Evolutionary conservation across 805 yeast genomes (phyloP).

Genomic region (Wickerhamiella cacticola): DNA sequence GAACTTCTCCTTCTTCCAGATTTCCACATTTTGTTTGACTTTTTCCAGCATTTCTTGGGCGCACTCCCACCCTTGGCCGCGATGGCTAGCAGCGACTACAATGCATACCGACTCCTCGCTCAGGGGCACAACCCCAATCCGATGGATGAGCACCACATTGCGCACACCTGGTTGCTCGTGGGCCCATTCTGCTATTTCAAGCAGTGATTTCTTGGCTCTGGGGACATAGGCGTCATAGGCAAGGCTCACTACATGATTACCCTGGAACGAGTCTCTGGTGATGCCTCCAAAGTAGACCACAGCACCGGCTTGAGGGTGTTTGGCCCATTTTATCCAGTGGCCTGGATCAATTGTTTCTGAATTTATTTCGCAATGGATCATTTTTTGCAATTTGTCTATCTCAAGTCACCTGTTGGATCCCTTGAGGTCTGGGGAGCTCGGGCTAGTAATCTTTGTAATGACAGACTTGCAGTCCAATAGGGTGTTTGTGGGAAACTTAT

Average conservation of each 20-base stretch:
- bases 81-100: slow-evolving; percentile 36
- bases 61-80: slow-evolving; percentile 39
- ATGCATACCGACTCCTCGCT: slow-evolving; percentile 37
- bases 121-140: slow-evolving; percentile 39
- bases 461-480: slow-evolving; percentile 25
- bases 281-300: slow-evolving; percentile 40
- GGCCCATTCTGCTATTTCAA: slow-evolving; percentile 30
- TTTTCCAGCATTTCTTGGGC: slow-evolving; percentile 36
- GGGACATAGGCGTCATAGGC: slow-evolving; percentile 38
- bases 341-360: slow-evolving; percentile 16
- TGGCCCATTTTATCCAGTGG: slow-evolving; percentile 31
- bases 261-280: slow-evolving; percentile 36
- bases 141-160: slow-evolving; percentile 34
- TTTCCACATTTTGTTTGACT: slow-evolving; percentile 36
- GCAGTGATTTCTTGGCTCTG: slow-evolving; percentile 34
- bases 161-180: slow-evolving; percentile 24
- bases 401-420: too few species aligned
- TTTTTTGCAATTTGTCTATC: too few species aligned
- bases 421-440: too few species aligned
- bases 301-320: slow-evolving; percentile 37
- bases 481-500: slow-evolving; percentile 34
- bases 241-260: slow-evolving; percentile 32
- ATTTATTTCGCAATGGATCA: slow-evolving; percentile 14
- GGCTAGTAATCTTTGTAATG: too few species aligned
- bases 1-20: slow-evolving; percentile 41